Evolutionary conservation across 208 protist genomes (phyloP), one percentile per base, ranked within the genome.

Genomic region (Acanthamoeba divionensis): DNA sequence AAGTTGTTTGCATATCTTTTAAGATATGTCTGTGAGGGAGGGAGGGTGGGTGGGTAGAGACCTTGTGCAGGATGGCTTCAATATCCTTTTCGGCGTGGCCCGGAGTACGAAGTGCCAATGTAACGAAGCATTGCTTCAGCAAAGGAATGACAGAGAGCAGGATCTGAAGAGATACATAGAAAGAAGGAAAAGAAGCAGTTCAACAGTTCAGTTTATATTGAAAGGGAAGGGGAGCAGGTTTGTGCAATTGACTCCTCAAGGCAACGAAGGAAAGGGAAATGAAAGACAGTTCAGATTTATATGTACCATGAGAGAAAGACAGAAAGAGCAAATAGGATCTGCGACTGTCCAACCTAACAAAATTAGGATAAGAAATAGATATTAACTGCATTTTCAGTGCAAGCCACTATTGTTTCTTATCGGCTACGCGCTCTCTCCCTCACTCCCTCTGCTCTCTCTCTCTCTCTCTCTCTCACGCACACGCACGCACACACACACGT

Each of bases 291-390:
- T n/a, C n/a, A n/a, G n/a, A n/a, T n/a, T n/a, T n/a, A n/a, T n/a
- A n/a, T n/a, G n/a, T n/a, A n/a, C n/a, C n/a, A n/a, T n/a, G n/a
- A 60, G 52, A 18, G 69, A 31, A 54, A 80, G 45, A 26, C 69
- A 80, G 41, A 80, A 80, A 18, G 69, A 80, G 33, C 69, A 80
- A 24, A 80, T 80, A 26, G 69, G 69, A 52, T 80, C 69, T 12
- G 69, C 69, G 69, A 80, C 54, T 9, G 69, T 52, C 69, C 69
- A 80, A 45, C 41, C n/a, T n/a, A n/a, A n/a, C n/a, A n/a, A n/a
- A n/a, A n/a, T n/a, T n/a, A n/a, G n/a, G n/a, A n/a, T n/a, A n/a
- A n/a, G n/a, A n/a, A n/a, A n/a, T n/a, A n/a, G n/a, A n/a, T n/a
- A n/a, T n/a, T n/a, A n/a, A n/a, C n/a, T n/a, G n/a, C n/a, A n/a